Evolutionary conservation across 805 yeast genomes (phyloP).

Genomic region (Cyberlindnera galapagoensis): DNA sequence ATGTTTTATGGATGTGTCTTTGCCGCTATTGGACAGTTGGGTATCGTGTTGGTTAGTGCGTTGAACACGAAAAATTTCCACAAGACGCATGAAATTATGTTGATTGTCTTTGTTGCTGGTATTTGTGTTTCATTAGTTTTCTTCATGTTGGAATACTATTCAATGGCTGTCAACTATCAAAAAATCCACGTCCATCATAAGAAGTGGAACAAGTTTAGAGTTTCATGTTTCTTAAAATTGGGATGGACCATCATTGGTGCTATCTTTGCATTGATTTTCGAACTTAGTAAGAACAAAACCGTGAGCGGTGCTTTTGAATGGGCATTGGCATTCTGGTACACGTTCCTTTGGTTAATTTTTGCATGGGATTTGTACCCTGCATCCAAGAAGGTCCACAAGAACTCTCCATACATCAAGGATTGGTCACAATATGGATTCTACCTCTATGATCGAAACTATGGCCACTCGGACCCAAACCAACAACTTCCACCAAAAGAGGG

Average conservation of each 20-base stretch:
- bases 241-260: conserved; percentile 65
- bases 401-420: conserved; percentile 19
- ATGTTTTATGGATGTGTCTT: conserved; percentile 35
- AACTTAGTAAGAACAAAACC: conserved; percentile 30
- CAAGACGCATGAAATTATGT: conserved; percentile 57
- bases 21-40: conserved; percentile 60
- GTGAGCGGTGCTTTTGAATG: conserved; percentile 58
- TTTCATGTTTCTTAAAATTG: conserved; percentile 47
- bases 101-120: conserved; percentile 64
- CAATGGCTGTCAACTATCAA: conserved; percentile 41
- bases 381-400: conserved; percentile 29
- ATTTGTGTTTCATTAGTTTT: conserved; percentile 48
- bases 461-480: conserved; percentile 5
- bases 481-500: conserved; percentile 1
- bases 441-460: conserved; percentile 18
- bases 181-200: conserved; percentile 26
- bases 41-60: conserved; percentile 66
- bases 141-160: conserved; percentile 37
- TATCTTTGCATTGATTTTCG: conserved; percentile 64
- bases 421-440: conserved; percentile 21
- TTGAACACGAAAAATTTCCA: conserved; percentile 58
- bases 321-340: conserved; percentile 82
- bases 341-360: conserved; percentile 56
- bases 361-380: conserved; percentile 68
- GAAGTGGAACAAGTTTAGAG: conserved; percentile 37